These are phyloP conservation scores for Myxozyma geophila DNA, from an alignment of 805 yeast species.

Conservation along the genomic window DNA sequence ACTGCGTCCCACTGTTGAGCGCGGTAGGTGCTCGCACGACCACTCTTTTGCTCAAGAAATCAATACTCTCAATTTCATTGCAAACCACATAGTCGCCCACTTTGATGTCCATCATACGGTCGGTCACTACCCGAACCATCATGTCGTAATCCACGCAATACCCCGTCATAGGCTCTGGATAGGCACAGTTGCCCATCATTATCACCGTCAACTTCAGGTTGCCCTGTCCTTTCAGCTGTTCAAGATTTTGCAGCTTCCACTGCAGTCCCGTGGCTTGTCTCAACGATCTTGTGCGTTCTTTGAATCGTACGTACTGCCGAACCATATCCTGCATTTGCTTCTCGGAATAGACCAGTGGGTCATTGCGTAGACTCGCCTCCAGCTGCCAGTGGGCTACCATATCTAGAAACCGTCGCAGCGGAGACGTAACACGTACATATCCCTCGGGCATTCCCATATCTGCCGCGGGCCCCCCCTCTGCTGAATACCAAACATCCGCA, in stretches of 20 bases:
- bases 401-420: constrained; percentile 83
- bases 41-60: neutral
- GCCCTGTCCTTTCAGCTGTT: constrained; percentile 1
- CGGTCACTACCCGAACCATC: constrained; percentile 13
- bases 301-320: neutral
- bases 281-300: neutral
- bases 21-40: constrained; percentile 12
- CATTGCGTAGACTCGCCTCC: constrained; percentile 50
- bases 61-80: constrained; percentile 29
- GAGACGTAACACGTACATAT: constrained; percentile 84
- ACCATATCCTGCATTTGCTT: constrained; percentile 10
- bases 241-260: neutral
- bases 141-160: constrained; percentile 19
- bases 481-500: neutral
- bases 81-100: constrained; percentile 36
- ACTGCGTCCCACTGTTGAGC: constrained; percentile 5
- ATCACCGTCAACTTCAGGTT: constrained; percentile 13
- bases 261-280: neutral
- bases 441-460: constrained; percentile 53
- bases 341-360: constrained; percentile 26
- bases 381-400: constrained; percentile 79
- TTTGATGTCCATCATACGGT: constrained; percentile 3
- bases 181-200: constrained; percentile 10
- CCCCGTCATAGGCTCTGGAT: constrained; percentile 15
- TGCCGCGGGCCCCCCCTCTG: constrained; percentile 9